These are phyloP conservation scores for Aspergillus piperis DNA, from an alignment of 2,329 filamentous ascomycete genomes.

Conservation along the genomic window DNA sequence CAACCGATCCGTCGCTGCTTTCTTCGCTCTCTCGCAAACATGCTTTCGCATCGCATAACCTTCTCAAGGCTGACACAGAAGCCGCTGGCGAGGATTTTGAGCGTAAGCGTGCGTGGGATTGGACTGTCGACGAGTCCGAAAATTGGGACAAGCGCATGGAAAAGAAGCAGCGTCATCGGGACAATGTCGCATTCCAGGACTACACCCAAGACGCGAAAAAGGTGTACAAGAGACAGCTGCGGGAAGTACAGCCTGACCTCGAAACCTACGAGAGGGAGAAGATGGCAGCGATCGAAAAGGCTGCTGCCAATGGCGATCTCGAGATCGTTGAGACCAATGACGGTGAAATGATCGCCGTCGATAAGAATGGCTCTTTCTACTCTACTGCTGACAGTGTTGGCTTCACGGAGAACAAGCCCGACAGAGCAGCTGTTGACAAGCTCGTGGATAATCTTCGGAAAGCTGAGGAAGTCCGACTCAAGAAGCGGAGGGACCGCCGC, in stretches of 20 bases:
- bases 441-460: constrained; percentile 83
- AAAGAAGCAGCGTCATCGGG: constrained; percentile 78
- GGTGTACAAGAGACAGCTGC: constrained; percentile 88
- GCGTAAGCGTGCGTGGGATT: constrained; percentile 97
- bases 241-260: constrained; percentile 72
- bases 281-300: constrained; percentile 78
- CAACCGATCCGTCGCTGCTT: constrained; percentile 75
- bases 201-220: constrained; percentile 86
- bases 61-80: constrained; percentile 87
- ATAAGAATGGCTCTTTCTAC: constrained; percentile 88
- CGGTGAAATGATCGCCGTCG: constrained; percentile 90
- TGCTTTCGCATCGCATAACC: constrained; percentile 85
- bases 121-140: constrained; percentile 93
- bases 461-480: constrained; percentile 81
- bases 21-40: constrained; percentile 79
- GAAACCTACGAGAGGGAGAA: constrained; percentile 88
- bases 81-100: constrained; percentile 89
- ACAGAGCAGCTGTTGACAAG: constrained; percentile 82
- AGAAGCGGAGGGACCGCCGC: constrained; percentile 80
- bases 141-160: constrained; percentile 88
- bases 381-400: constrained; percentile 80
- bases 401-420: constrained; percentile 82
- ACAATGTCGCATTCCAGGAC: constrained; percentile 88
- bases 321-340: constrained; percentile 96
- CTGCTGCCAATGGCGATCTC: constrained; percentile 78